These are phyloP conservation scores for Escallonia herrerae DNA, from an alignment of 129 eudicot genomes.

Conservation along the genomic window DNA sequence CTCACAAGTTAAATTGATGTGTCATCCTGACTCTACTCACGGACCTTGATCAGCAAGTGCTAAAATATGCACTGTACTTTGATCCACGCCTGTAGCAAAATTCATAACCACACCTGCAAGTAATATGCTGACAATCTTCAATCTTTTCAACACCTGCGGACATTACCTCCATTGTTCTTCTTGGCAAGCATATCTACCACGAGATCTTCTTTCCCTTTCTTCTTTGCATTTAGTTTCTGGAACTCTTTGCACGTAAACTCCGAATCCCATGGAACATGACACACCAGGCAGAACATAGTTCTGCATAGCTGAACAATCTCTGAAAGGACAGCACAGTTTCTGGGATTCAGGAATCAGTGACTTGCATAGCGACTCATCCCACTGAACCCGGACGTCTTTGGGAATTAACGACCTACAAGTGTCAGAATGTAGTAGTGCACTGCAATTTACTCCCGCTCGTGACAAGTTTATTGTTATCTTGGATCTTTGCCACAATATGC, in stretches of 20 bases:
- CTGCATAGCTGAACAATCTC: constrained; percentile 33
- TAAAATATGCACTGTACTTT: constrained; percentile 30
- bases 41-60: not conserved
- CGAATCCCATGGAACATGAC: constrained; percentile 54
- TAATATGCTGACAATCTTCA: constrained; percentile 48
- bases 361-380: constrained; percentile 41
- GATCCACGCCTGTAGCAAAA: constrained; percentile 55
- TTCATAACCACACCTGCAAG: constrained; percentile 46
- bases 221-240: constrained; percentile 23
- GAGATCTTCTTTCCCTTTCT: constrained; percentile 22
- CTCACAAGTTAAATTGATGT: not conserved
- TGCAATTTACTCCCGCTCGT: constrained; percentile 36
- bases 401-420: constrained; percentile 27
- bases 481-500: constrained; percentile 37
- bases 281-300: too few species aligned
- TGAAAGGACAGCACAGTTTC: constrained; percentile 41
- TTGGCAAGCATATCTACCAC: constrained; percentile 36
- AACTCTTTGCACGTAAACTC: constrained; percentile 42
- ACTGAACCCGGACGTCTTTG: constrained; percentile 18
- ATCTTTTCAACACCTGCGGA: constrained; percentile 37
- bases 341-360: constrained; percentile 41
- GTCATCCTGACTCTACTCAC: too few species aligned
- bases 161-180: constrained; percentile 54
- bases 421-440: constrained; percentile 16
- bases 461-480: constrained; percentile 24